Conservation (phyloP, 2,329 filamentous ascomycete genomes). For the Trichoderma oligosporum region DNA sequence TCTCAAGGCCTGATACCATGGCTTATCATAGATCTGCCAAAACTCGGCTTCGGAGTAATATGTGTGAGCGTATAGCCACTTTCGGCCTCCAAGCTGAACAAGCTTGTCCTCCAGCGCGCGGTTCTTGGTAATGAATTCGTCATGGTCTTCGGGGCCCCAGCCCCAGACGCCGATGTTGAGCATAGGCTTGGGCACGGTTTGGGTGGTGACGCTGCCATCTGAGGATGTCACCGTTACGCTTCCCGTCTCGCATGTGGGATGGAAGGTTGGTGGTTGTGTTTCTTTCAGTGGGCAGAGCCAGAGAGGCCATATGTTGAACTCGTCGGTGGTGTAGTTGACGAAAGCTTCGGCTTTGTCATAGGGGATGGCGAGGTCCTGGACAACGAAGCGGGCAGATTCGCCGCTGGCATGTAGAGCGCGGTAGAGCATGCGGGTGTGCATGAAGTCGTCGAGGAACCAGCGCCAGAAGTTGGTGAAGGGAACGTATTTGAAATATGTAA, state of each 20-base stretch:
- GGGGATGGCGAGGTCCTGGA: conserved; percentile 63
- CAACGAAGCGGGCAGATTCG: conserved; percentile 60
- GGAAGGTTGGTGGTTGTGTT: conserved; percentile 49
- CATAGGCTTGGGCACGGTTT: conserved; percentile 36
- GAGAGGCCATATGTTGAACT: conserved; percentile 55
- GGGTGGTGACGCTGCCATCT: conserved; percentile 20
- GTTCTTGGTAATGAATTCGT: conserved; percentile 66
- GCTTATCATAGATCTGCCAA: conserved; percentile 58
- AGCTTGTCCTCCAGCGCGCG: conserved; percentile 67
- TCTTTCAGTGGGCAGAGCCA: conserved; percentile 57
- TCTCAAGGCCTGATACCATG: conserved; percentile 60
- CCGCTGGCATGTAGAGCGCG: conserved; percentile 66
- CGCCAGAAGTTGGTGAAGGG: conserved; percentile 64
- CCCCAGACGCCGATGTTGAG: conserved; percentile 76
- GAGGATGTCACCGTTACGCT: conserved; percentile 9
- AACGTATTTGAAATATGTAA: conserved; percentile 61
- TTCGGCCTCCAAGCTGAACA: conserved; percentile 67
- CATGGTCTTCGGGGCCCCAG: conserved; percentile 56
- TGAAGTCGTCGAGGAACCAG: conserved; percentile 67
- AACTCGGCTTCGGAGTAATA: conserved; percentile 75
- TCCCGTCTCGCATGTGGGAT: conserved; percentile 44
- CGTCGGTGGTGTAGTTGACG: conserved; percentile 50
- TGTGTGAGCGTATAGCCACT: conserved; percentile 84
- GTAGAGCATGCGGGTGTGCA: conserved; percentile 72
- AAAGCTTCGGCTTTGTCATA: conserved; percentile 51